Evolutionary conservation across 2,329 filamentous ascomycete species (phyloP), one percentile per base, ranked within the genome.

Genomic region (Tolypocladium ophioglossoides): DNA sequence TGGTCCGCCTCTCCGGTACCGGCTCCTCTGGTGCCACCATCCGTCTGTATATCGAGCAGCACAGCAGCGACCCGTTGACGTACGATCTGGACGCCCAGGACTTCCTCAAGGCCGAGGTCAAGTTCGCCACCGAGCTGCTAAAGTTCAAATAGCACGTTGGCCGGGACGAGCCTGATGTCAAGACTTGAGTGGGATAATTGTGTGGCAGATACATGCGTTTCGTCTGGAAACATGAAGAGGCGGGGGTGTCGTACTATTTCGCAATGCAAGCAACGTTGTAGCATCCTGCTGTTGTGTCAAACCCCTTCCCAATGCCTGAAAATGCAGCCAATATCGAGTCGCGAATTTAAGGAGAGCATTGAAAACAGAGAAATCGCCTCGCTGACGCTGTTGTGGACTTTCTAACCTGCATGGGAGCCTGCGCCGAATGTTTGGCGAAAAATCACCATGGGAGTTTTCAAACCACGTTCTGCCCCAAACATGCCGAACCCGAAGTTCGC

Each of bases 11-110:
- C 56, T 97, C 92, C 1, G 94, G 94, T 51, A 99, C 94, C 22
- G 94, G 94, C 61, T 95, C 89, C 64, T 95, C 89, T 51, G 94
- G 94, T 54, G 94, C 94, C 50, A 99, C 94, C 35, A 97, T 99
- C 69, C 88, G 94, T 59, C 79, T 99, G 62, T 99, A 99, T 74
- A 86, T 99, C 62, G 94, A 99, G 82, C 92, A 94, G 78, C 89
- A 97, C 77, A 91, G 89, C 72, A 82, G 76, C 59, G 90, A 97
- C 66, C 77, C 84, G 58, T 84, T 81, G 58, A 91, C 84, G 56
- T 95, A 94, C 67, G 82, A 78, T 55, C 71, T 87, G 66, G 89
- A 95, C 70, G 91, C 91, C 16, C 94, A 99, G 74, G 91, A 92
- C 55, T 99, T 95, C 78, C 80, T 99, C 64, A 87, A 89, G 78